Evolutionary conservation across 1,284 basidiomycete genomes (phyloP).

Genomic region (Ganoderma sinense): DNA sequence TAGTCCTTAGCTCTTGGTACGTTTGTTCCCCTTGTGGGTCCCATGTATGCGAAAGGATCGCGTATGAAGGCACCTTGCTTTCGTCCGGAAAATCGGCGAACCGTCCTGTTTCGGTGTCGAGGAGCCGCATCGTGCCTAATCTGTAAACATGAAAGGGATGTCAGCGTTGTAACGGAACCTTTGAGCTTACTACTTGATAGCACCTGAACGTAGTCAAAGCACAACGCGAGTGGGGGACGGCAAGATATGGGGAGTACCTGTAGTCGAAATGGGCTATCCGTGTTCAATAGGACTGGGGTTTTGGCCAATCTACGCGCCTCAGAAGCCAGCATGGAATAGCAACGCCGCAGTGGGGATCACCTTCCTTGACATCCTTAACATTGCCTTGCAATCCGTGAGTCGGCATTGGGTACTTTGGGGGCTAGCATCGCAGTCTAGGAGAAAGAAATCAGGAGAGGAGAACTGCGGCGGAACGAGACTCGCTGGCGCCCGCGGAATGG

Average conservation of each 20-base stretch:
- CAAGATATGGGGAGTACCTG: background rate
- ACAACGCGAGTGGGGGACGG: too few species aligned
- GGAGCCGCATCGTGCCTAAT: background rate
- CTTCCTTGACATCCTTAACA: too few species aligned
- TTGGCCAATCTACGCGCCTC: background rate
- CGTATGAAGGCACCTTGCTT: background rate
- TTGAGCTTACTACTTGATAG: background rate
- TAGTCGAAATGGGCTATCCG: background rate
- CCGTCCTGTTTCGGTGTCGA: background rate
- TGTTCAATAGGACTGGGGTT: background rate
- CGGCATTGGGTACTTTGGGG: background rate
- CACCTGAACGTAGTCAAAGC: background rate
- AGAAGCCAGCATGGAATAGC: too few species aligned
- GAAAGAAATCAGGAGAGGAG: background rate
- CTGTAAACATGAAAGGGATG: background rate
- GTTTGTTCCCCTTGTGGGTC: conserved; percentile 1
- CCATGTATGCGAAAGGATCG: conserved; percentile 8
- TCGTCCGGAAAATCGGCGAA: background rate
- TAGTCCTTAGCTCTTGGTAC: background rate
- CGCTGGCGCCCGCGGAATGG: background rate
- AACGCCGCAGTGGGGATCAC: too few species aligned
- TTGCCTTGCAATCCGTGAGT: too few species aligned
- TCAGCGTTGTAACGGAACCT: background rate
- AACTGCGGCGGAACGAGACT: background rate
- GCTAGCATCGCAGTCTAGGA: background rate